Base-by-base conservation (phyloP, 2,329 filamentous ascomycete species). In the Alternaria longipes region DNA sequence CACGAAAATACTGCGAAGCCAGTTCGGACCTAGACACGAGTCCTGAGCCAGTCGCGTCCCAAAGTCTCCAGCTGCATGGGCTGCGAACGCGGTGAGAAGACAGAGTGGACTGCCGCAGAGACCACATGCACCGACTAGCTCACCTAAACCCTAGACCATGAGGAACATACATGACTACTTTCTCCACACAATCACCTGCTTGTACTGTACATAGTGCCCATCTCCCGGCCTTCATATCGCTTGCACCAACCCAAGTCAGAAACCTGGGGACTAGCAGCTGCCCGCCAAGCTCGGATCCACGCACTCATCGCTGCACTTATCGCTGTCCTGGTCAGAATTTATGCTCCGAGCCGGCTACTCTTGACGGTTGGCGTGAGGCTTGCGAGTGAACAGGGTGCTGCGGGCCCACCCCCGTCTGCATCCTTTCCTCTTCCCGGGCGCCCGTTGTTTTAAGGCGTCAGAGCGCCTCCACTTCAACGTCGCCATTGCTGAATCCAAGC, bases 401-500 rank as follows among this genome's bases (percentile, higher is more conserved):
- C 71, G 63, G 69, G 70, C 64, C 58, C 65, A 67, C 61, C 68
- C 72, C 66, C 64, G 68, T 68, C 69, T 63, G 69, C 62, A 67
- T 72, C 66, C 64, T 67, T 61, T 63, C 65, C 71, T 70, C 70
- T 64, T 63, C 72, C 74, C 64, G 70, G 69, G 58, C 65, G 65
- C 49, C 70, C 67, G 65, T 68, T 70, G 68, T 73, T 70, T 70
- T 68, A 69, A 67, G 44, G 65, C 65, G 74, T 74, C 70, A 72
- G 68, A 75, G 74, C 73, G 70, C 68, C 73, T 72, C 75, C 72
- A 69, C 73, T 67, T 60, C 70, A 73, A 73, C 71, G 72, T 74
- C 73, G 67, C 72, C 71, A 70, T 75, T 73, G 71, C 72, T 74
- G 71, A 71, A 73, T 67, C 64, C 63, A 72, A 71, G 68, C 66